phyloP scores from a whole-genome alignment of 192 early-diverging fungal genomes.

The Martensiomyces pterosporus region DNA sequence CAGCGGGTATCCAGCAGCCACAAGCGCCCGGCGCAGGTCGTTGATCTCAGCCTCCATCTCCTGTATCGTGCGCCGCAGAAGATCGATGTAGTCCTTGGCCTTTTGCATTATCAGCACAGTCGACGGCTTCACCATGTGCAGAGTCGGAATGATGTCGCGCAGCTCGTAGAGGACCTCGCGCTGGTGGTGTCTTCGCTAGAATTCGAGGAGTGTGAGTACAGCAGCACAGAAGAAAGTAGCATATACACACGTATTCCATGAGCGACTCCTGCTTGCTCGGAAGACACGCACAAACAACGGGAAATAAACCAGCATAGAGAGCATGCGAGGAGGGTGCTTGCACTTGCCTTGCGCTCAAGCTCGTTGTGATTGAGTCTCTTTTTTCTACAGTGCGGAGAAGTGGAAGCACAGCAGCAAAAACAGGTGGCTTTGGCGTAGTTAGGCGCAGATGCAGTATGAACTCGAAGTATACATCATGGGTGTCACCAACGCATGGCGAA shows the following conservation, averaged over 20 bases:
- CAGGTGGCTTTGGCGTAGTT: not conserved
- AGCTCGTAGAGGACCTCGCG: constrained; percentile 50
- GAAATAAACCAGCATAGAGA: not conserved
- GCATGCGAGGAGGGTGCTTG: not conserved
- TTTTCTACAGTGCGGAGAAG: constrained; percentile 25
- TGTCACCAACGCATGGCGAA: too few relatives aligned
- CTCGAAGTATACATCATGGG: too few relatives aligned
- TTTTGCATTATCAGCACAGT: constrained; percentile 55
- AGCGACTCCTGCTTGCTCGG: too few relatives aligned
- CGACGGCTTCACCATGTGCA: constrained; percentile 48
- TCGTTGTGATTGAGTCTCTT: constrained; percentile 53
- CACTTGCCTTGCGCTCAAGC: constrained; percentile 49
- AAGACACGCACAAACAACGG: too few relatives aligned
- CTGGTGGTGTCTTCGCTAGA: constrained; percentile 51
- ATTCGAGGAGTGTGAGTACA: not conserved
- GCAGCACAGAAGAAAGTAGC: too few relatives aligned
- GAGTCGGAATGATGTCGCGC: constrained; percentile 49
- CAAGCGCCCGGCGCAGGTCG: constrained; percentile 44
- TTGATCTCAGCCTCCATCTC: constrained; percentile 50
- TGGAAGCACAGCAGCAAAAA: not conserved
- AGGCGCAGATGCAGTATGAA: not conserved
- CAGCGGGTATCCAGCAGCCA: constrained; percentile 47
- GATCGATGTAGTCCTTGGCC: constrained; percentile 50
- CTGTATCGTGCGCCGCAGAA: constrained; percentile 42
- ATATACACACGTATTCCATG: too few relatives aligned